Conservation (phyloP, 2,329 filamentous ascomycete genomes). For the Paecilomyces fulvus region DNA sequence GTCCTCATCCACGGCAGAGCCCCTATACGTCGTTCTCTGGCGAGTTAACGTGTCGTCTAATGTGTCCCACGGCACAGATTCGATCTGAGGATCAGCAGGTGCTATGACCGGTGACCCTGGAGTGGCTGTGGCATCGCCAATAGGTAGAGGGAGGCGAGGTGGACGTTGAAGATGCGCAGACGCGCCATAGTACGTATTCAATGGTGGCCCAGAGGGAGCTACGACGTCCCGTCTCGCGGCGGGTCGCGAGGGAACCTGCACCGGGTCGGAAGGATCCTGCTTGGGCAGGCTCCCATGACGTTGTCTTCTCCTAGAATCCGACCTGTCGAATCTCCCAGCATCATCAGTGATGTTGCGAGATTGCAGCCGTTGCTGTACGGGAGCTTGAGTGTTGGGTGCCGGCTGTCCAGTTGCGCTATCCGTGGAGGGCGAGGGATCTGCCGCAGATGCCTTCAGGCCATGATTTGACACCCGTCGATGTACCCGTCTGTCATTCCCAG, state of each 20-base stretch:
- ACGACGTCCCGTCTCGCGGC: slow-evolving; percentile 21
- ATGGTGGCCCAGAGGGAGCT: slow-evolving; percentile 36
- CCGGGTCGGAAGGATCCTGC: slow-evolving; percentile 28
- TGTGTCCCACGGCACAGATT: slow-evolving; percentile 35
- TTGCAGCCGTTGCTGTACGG: slow-evolving; percentile 35
- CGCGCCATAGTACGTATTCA: slow-evolving; percentile 40
- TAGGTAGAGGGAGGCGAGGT: slow-evolving; percentile 81
- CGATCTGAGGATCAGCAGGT: slow-evolving; percentile 52
- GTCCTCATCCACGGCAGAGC: slow-evolving; percentile 57
- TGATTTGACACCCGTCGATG: slow-evolving; percentile 34
- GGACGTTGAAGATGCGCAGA: slow-evolving; percentile 47
- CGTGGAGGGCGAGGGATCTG: slow-evolving; percentile 34
- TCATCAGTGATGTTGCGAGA: slow-evolving; percentile 28
- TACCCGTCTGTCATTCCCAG: slow-evolving; percentile 28
- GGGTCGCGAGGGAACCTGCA: slow-evolving; percentile 29
- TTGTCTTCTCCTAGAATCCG: not conserved
- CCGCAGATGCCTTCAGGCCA: slow-evolving; percentile 31
- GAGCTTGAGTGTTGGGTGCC: slow-evolving; percentile 24
- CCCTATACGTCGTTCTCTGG: slow-evolving; percentile 48
- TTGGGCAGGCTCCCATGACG: not conserved
- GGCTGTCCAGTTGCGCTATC: slow-evolving; percentile 35
- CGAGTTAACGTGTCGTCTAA: slow-evolving; percentile 46
- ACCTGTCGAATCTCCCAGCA: slow-evolving; percentile 10
- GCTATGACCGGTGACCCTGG: slow-evolving; percentile 85
- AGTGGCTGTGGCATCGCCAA: slow-evolving; percentile 82